Conservation (phyloP, 208 protist species). For the Trypanosoma rangeli region DNA sequence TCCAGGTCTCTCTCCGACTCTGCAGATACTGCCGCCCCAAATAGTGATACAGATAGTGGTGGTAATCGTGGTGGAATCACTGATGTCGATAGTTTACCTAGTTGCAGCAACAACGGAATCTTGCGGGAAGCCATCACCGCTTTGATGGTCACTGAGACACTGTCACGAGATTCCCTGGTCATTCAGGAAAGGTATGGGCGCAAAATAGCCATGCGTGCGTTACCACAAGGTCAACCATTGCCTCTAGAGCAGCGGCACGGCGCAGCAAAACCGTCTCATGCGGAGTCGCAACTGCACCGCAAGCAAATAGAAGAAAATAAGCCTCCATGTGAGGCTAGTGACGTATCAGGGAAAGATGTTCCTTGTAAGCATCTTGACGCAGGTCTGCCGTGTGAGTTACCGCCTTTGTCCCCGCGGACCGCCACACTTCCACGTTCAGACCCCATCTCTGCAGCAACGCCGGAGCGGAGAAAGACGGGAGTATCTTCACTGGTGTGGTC, state of each 20-base stretch:
- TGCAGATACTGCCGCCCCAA: background rate
- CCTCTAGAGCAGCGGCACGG: background rate
- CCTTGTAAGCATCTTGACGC: background rate
- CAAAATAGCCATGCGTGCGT: background rate
- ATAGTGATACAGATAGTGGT: background rate
- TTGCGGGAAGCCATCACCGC: background rate
- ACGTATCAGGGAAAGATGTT: background rate
- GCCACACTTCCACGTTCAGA: background rate
- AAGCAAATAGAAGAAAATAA: background rate
- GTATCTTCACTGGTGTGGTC: background rate
- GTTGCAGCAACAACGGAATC: background rate
- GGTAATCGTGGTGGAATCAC: background rate
- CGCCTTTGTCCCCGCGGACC: background rate
- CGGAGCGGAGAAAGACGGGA: background rate
- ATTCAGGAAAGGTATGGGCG: conserved; percentile 5
- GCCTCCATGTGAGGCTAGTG: background rate
- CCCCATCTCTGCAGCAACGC: background rate
- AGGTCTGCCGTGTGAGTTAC: background rate
- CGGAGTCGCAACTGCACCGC: background rate
- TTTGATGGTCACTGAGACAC: background rate
- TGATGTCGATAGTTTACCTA: background rate
- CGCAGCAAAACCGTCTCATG: background rate
- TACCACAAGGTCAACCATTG: conserved; percentile 1
- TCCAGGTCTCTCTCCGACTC: background rate
- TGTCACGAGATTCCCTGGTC: background rate